Conservation (phyloP, 129 eudicot species). For the Mikania micrantha region DNA sequence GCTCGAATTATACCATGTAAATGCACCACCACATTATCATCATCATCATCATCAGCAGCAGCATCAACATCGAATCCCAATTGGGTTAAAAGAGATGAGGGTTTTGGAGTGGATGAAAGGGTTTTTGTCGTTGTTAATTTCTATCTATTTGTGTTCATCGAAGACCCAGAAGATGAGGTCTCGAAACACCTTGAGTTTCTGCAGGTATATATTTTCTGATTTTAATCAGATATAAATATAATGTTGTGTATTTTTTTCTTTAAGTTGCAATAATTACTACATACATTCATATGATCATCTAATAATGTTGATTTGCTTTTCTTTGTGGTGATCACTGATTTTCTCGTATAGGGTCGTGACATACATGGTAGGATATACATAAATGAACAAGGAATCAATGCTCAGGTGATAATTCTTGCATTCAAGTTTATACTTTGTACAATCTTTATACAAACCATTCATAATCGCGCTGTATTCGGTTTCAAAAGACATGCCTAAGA, state of each 20-base stretch:
- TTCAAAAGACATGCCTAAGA: no score
- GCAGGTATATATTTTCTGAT: conserved; percentile 32
- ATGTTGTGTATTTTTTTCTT: background rate
- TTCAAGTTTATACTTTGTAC: background rate
- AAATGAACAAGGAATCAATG: conserved; percentile 94
- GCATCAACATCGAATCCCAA: conserved; percentile 14
- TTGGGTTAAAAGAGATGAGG: conserved; percentile 31
- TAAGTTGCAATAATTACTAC: background rate
- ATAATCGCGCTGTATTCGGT: no score
- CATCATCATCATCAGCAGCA: conserved; percentile 19
- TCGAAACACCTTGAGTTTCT: conserved; percentile 59
- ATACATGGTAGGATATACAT: conserved; percentile 87
- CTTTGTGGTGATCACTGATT: conserved; percentile 12
- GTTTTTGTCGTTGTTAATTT: conserved; percentile 78
- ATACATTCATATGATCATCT: background rate
- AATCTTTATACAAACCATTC: no score
- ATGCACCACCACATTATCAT: conserved; percentile 14
- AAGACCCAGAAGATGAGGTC: conserved; percentile 60
- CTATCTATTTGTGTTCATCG: conserved; percentile 54
- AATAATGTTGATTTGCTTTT: background rate
- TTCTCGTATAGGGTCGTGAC: conserved; percentile 75
- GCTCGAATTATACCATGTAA: conserved; percentile 11
- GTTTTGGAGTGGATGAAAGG: conserved; percentile 19
- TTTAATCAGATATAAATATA: background rate
- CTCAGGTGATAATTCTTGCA: conserved; percentile 61